phyloP scores from a whole-genome alignment of 1,139 yeast genomes.

The Debaryomyces singareniensis region DNA sequence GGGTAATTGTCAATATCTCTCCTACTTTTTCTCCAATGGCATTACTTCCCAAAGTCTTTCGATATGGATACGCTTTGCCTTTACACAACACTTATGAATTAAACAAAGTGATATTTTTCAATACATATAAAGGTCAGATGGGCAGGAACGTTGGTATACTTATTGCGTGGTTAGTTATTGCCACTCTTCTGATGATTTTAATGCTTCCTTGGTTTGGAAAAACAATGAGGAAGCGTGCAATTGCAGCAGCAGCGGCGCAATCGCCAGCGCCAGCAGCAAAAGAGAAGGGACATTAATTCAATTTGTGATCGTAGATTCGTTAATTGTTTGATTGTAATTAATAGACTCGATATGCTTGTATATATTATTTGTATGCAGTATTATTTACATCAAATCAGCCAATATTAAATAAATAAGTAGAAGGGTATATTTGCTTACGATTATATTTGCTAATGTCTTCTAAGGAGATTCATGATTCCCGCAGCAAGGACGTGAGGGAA shows the following conservation, averaged over 20 bases:
- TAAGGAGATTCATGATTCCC: no score
- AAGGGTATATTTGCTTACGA: no score
- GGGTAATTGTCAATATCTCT: slow-evolving; percentile 34
- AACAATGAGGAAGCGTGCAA: slow-evolving; percentile 20
- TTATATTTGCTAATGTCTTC: no score
- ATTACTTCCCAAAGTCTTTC: slow-evolving; percentile 24
- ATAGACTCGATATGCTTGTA: no score
- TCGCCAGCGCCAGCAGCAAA: no score
- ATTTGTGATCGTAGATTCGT: no score
- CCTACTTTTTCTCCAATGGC: slow-evolving; percentile 35
- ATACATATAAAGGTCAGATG: slow-evolving; percentile 29
- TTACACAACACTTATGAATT: slow-evolving; percentile 32
- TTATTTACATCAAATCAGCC: slow-evolving; percentile 1
- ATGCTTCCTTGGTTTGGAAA: slow-evolving; percentile 23
- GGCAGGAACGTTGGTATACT: slow-evolving; percentile 33
- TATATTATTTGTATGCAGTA: no score
- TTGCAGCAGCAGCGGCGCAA: slow-evolving; percentile 3
- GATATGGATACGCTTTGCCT: slow-evolving; percentile 36
- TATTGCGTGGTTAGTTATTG: slow-evolving; percentile 27
- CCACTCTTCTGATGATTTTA: slow-evolving; percentile 35
- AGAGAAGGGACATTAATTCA: no score
- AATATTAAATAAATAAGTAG: no score
- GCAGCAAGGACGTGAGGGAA: slow-evolving; percentile 48
- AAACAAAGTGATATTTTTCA: slow-evolving; percentile 30
- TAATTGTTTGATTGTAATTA: no score